phyloP scores from a whole-genome alignment of 2,329 filamentous ascomycete genomes.

The Neonectria punicea region DNA sequence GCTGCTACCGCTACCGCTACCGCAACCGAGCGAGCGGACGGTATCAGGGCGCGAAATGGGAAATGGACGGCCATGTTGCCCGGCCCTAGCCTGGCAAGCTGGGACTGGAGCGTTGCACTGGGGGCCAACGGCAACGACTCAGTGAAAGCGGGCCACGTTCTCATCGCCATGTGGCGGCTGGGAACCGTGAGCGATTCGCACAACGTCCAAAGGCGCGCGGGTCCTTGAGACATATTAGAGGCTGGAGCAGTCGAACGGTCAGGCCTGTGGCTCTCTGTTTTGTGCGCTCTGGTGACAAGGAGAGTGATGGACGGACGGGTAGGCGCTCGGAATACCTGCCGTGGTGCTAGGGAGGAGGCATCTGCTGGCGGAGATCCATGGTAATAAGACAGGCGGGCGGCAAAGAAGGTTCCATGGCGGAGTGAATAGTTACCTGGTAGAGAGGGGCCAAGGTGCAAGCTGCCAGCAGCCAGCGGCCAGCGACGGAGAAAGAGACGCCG shows the following conservation, averaged over 20 bases:
- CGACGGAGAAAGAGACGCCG: slow-evolving; percentile 7
- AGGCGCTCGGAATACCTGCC: slow-evolving; percentile 20
- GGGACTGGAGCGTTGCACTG: slow-evolving; percentile 37
- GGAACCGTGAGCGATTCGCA: slow-evolving; percentile 33
- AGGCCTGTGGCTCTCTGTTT: slow-evolving; percentile 13
- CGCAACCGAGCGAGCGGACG: slow-evolving; percentile 38
- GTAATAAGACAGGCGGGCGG: slow-evolving; percentile 9
- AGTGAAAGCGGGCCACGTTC: slow-evolving; percentile 46
- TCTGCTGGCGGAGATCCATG: slow-evolving; percentile 10
- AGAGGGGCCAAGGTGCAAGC: not conserved
- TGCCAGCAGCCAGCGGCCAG: not conserved
- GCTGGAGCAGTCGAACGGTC: slow-evolving; percentile 10
- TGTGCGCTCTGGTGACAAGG: slow-evolving; percentile 2
- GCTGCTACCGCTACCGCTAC: slow-evolving; percentile 24
- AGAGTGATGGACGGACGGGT: not conserved
- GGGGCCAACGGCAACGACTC: slow-evolving; percentile 40
- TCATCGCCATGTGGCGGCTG: slow-evolving; percentile 44
- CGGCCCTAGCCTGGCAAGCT: slow-evolving; percentile 32
- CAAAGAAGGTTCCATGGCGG: slow-evolving; percentile 10
- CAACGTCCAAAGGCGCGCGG: slow-evolving; percentile 29
- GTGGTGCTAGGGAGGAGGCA: slow-evolving; percentile 6
- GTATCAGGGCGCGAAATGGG: slow-evolving; percentile 29
- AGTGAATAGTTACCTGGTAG: not conserved
- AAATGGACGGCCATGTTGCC: slow-evolving; percentile 33
- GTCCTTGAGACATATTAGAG: slow-evolving; percentile 30